Conservation (phyloP, 1,284 basidiomycete genomes). For the Boletus holoroseus region DNA sequence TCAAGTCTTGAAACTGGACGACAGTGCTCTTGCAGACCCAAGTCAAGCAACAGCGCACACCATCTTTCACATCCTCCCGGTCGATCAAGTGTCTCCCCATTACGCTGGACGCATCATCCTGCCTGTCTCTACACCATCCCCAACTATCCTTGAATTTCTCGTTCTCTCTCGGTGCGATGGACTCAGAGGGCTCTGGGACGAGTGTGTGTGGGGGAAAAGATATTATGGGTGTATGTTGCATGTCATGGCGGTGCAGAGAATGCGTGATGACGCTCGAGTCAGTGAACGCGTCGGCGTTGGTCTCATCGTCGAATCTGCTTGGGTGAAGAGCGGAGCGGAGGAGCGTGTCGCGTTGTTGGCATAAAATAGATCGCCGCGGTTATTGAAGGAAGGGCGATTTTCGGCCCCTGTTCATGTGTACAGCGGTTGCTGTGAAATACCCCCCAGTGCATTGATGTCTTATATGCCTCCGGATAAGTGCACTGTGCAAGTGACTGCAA, state of each 20-base stretch:
- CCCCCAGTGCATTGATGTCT: too few species aligned
- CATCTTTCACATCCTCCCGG: conserved; percentile 15
- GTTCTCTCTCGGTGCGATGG: conserved; percentile 19
- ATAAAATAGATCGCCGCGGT: not conserved
- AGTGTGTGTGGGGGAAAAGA: conserved; percentile 8
- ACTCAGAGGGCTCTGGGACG: conserved; percentile 11
- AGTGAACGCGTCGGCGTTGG: conserved; percentile 16
- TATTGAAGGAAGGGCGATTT: too few species aligned
- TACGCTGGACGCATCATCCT: conserved; percentile 20
- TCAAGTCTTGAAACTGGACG: conserved; percentile 4
- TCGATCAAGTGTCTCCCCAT: not conserved
- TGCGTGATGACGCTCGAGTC: conserved; percentile 1
- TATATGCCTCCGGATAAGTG: too few species aligned
- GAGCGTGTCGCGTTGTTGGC: conserved; percentile 14
- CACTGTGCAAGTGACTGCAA: too few species aligned
- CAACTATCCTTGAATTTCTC: conserved; percentile 11
- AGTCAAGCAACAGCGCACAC: conserved; percentile 1
- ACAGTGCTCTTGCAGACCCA: not conserved
- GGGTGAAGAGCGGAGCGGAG: conserved; percentile 5
- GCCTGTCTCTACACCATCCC: conserved; percentile 11
- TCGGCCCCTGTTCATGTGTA: not conserved
- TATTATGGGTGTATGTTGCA: conserved; percentile 21
- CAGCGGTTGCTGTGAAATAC: not conserved
- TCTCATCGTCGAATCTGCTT: conserved; percentile 13
- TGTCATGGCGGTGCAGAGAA: conserved; percentile 20